These are phyloP conservation scores for Apophysomyces variabilis DNA, from an alignment of 371 early-diverging fungal species.

Conservation along the genomic window DNA sequence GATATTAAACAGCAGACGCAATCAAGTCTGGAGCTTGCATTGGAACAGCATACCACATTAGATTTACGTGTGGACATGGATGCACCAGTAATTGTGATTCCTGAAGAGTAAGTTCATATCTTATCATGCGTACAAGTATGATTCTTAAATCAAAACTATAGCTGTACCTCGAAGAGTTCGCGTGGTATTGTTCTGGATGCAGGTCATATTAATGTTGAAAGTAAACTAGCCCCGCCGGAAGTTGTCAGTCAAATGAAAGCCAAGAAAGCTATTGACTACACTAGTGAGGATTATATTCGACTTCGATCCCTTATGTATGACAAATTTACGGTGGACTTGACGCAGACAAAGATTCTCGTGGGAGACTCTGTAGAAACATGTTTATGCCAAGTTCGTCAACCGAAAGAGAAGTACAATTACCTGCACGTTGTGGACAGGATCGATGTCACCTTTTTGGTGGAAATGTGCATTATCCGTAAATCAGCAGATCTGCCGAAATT, in stretches of 20 bases:
- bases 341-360: slow-evolving; percentile 84
- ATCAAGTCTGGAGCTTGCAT: slow-evolving; percentile 83
- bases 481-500: slow-evolving; percentile 76
- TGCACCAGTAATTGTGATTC: slow-evolving; percentile 96
- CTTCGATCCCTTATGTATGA: slow-evolving; percentile 91
- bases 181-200: slow-evolving; percentile 89
- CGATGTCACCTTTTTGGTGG: slow-evolving; percentile 81
- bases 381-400: slow-evolving; percentile 64
- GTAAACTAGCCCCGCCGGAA: slow-evolving; percentile 78
- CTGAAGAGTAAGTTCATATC: slow-evolving; percentile 66
- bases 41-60: slow-evolving; percentile 88
- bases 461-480: slow-evolving; percentile 87
- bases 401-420: slow-evolving; percentile 46
- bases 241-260: slow-evolving; percentile 69
- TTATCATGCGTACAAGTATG: not conserved
- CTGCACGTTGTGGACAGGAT: slow-evolving; percentile 89
- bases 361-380: slow-evolving; percentile 81
- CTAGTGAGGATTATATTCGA: slow-evolving; percentile 67
- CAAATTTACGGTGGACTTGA: slow-evolving; percentile 81
- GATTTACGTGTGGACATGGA: slow-evolving; percentile 94
- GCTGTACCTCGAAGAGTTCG: slow-evolving; percentile 69
- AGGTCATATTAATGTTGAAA: slow-evolving; percentile 55
- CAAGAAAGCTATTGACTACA: slow-evolving; percentile 65
- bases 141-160: slow-evolving; percentile 21
- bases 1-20: slow-evolving; percentile 90